Conservation (phyloP, 495 filamentous ascomycete species). For the Penicillium flavigenum region DNA sequence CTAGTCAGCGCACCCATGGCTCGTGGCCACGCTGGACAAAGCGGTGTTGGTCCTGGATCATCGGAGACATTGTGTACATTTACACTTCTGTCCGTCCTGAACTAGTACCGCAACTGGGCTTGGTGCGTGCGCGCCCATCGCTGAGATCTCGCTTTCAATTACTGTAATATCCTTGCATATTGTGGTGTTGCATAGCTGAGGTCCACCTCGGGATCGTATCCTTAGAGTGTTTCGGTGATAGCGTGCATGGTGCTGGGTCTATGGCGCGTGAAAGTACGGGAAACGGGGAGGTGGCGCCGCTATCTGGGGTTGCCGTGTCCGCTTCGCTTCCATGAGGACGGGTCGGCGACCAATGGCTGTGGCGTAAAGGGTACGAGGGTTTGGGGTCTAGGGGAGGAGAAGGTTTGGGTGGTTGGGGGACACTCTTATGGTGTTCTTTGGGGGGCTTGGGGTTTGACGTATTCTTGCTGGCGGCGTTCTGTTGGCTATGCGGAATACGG, state of each 20-base stretch:
- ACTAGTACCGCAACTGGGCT: background rate
- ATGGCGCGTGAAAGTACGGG: background rate
- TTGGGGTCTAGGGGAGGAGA: constrained; percentile 1
- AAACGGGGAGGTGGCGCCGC: constrained; percentile 26
- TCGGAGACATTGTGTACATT: constrained; percentile 6
- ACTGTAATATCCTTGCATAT: background rate
- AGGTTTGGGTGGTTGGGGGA: background rate
- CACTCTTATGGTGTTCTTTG: background rate
- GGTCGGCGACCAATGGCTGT: constrained; percentile 49
- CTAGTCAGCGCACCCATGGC: constrained; percentile 3
- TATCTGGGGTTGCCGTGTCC: constrained; percentile 47
- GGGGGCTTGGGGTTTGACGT: constrained; percentile 10
- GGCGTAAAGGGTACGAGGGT: constrained; percentile 33
- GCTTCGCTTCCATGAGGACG: constrained; percentile 47
- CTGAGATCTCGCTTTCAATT: background rate
- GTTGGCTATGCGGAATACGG: constrained; percentile 17
- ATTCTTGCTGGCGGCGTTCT: constrained; percentile 11
- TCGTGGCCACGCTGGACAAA: constrained; percentile 2
- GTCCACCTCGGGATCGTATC: background rate
- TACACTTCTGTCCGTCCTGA: background rate
- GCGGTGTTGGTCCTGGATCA: constrained; percentile 1
- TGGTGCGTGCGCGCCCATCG: background rate
- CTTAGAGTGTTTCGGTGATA: background rate
- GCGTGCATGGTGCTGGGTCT: background rate
- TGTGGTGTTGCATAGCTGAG: background rate